phyloP scores from a whole-genome alignment of 106 monocot genomes.

The Phalaenopsis aphrodite region DNA sequence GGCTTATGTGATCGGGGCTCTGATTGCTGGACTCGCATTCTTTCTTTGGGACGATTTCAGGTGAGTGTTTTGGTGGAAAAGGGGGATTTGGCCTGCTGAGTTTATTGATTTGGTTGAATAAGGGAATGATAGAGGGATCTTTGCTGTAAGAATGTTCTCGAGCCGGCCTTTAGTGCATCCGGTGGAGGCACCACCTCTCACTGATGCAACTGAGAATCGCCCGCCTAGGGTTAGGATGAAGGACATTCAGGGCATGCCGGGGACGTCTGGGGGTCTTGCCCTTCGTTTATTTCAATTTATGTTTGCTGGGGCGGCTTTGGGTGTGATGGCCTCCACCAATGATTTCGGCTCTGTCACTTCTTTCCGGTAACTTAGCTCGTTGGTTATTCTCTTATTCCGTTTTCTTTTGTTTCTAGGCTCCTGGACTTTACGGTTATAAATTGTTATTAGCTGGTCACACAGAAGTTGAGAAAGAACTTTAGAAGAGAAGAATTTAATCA shows the following conservation, averaged over 20 bases:
- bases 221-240: conserved; percentile 72
- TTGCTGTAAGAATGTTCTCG: conserved; percentile 39
- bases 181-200: conserved; percentile 73
- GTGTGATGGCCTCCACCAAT: conserved; percentile 74
- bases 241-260: conserved; percentile 85
- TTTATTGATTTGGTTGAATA: conserved; percentile 5
- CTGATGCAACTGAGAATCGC: conserved; percentile 38
- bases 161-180: conserved; percentile 92
- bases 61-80: neutral
- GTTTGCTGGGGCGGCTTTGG: conserved; percentile 60
- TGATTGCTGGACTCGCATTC: neutral
- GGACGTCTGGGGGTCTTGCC: conserved; percentile 68
- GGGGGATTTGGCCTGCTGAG: neutral
- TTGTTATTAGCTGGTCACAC: neutral
- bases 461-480: neutral
- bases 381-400: neutral
- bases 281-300: conserved; percentile 63
- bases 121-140: conserved; percentile 1
- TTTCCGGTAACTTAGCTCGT: conserved; percentile 48
- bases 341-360: conserved; percentile 90
- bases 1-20: neutral
- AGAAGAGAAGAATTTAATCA: neutral
- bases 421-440: neutral
- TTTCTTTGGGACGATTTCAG: neutral
- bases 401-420: neutral